Base-by-base conservation (phyloP, 345 rosid genomes). In the Eucalyptus cloeziana region DNA sequence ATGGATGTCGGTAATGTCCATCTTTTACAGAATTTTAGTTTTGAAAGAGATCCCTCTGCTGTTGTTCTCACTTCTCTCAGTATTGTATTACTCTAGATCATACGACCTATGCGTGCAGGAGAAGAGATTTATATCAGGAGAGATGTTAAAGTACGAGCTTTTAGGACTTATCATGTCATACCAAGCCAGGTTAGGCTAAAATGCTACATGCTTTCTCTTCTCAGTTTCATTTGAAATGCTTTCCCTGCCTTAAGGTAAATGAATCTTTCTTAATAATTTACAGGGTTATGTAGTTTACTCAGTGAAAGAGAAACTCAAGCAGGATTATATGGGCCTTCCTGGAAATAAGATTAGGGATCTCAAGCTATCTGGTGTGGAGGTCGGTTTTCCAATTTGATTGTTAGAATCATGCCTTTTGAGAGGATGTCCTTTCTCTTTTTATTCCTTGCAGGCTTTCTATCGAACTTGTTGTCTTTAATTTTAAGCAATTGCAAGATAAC, bases 201-300 rank as follows among this genome's bases (percentile, higher is more conserved):
- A 21, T 19, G 27, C 45, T 22, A 37, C 27, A 76, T 76, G 43
- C 45, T 76, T 76, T 52, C 69, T 80, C 43, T 24, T 17, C 49
- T 58, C 31, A 37, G 21, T 45, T 88, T 56, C 52, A n/a, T 24
- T 50, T 7, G 86, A n/a, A 71, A 50, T 44, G 86, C 60, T 37
- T 13, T 47, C 50, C 80, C 33, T 40, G 69, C 50, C n/a, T 86
- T 7, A 12, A 64, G 43, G 51, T 45, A 10, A 76, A 13, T 76
- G 83, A 37, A 76, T 76, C 47, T 71, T 37, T 71, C 83, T 76
- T 37, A 76, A 76, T 76, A 37, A 76, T 24, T 37, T 71, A 37
- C 92, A 98, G 99, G 99, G 99, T 80, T 98, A 97, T 93, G 90
- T 98, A 37, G 95, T 98, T 88, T 98, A 98, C 91, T 91, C 94